Evolutionary conservation across 371 early-diverging fungal genomes (phyloP).

Genomic region (Mucor plumbeus): DNA sequence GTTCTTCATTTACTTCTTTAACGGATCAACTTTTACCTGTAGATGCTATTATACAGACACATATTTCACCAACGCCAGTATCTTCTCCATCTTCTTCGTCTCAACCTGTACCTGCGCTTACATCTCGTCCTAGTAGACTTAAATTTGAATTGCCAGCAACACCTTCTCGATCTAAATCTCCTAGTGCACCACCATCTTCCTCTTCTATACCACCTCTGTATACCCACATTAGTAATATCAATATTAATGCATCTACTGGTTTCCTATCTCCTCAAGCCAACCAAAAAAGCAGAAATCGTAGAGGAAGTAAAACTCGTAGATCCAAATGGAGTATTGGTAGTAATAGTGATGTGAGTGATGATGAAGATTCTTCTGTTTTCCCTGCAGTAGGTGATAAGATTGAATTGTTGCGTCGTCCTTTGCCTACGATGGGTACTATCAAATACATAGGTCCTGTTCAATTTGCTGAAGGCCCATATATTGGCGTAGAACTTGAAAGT

Average conservation of each 20-base stretch:
- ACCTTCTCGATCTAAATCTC: constrained; percentile 26
- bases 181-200: not conserved
- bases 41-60: not conserved
- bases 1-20: constrained; percentile 29
- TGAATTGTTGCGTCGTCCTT: constrained; percentile 30
- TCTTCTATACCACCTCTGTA: not conserved
- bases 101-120: not conserved
- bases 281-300: not conserved
- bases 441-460: constrained; percentile 37
- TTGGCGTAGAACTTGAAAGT: constrained; percentile 41
- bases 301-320: constrained; percentile 20
- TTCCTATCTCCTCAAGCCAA: constrained; percentile 8
- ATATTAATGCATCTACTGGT: not conserved
- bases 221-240: not conserved
- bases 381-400: constrained; percentile 32
- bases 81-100: not conserved
- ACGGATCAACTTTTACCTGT: constrained; percentile 28
- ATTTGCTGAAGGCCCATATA: constrained; percentile 32
- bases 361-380: constrained; percentile 14
- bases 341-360: constrained; percentile 27
- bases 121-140: constrained; percentile 19
- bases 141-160: constrained; percentile 26
- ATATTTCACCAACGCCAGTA: not conserved
- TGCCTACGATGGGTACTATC: constrained; percentile 36
- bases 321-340: constrained; percentile 34